phyloP scores from a whole-genome alignment of 2,329 filamentous ascomycete species.

The Epichloe sibirici region DNA sequence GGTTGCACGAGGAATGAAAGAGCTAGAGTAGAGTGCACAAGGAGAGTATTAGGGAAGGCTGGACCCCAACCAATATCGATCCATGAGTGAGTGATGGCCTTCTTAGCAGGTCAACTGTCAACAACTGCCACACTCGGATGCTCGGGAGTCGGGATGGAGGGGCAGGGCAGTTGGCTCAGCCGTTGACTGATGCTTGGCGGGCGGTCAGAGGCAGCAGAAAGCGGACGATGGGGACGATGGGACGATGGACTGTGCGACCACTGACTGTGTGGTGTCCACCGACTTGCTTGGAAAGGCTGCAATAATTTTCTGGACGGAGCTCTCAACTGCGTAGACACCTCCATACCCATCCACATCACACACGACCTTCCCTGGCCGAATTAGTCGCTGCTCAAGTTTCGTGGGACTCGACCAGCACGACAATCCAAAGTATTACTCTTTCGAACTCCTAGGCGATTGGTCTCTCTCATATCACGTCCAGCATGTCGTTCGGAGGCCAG shows the following conservation, averaged over 20 bases:
- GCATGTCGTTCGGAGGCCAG: constrained; percentile 94
- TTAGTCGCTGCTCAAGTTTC: neutral
- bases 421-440: constrained; percentile 3
- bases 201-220: constrained; percentile 3
- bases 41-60: no score
- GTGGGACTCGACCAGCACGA: neutral
- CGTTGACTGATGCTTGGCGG: neutral
- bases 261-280: neutral
- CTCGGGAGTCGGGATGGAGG: neutral
- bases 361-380: neutral
- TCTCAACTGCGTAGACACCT: neutral
- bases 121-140: no score
- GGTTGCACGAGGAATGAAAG: no score
- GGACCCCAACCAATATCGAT: no score
- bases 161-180: neutral
- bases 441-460: constrained; percentile 7
- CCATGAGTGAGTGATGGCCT: no score
- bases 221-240: neutral
- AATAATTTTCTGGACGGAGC: constrained; percentile 6
- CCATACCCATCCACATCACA: neutral
- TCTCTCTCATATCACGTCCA: constrained; percentile 14
- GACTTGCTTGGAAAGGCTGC: constrained; percentile 1
- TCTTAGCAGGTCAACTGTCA: no score
- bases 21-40: no score
- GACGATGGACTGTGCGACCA: no score